Percentiles rank a stretch among this genome's conserved stretches.
Conservation (phyloP, 306 rosid genomes). For the Acacia crassicarpa region DNA sequence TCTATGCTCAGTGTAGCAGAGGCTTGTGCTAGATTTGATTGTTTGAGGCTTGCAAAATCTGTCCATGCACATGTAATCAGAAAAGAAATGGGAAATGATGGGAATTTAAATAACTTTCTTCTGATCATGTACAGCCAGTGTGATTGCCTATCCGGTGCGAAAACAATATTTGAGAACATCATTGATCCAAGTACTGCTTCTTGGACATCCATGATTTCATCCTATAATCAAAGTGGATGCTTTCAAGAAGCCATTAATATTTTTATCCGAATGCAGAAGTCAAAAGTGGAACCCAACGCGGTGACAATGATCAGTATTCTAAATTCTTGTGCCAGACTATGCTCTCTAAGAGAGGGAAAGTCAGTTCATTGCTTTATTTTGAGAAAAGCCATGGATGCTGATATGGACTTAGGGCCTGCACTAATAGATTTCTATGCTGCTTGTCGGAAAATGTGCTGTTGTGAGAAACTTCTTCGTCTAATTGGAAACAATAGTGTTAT, state of each 20-base stretch:
- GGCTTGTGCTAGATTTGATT: constrained; percentile 73
- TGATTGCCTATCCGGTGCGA: constrained; percentile 51
- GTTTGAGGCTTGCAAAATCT: constrained; percentile 52
- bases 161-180: constrained; percentile 42
- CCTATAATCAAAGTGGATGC: constrained; percentile 54
- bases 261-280: constrained; percentile 56
- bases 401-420: constrained; percentile 60
- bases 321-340: constrained; percentile 66
- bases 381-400: constrained; percentile 53
- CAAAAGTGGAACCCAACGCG: constrained; percentile 56
- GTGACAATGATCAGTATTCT: constrained; percentile 64
- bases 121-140: constrained; percentile 76
- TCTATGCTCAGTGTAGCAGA: constrained; percentile 62
- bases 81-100: constrained; percentile 47
- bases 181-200: constrained; percentile 44
- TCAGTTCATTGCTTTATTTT: constrained; percentile 74
- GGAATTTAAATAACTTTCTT: constrained; percentile 51
- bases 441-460: constrained; percentile 44
- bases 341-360: constrained; percentile 66
- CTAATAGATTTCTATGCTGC: constrained; percentile 72
- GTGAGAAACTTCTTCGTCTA: constrained; percentile 53
- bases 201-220: constrained; percentile 82
- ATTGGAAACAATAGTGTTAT: constrained; percentile 46
- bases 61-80: constrained; percentile 70
- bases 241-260: constrained; percentile 49